Evolutionary conservation across 2,329 filamentous ascomycete genomes (phyloP).

Genomic region (Penicillium brasilianum): DNA sequence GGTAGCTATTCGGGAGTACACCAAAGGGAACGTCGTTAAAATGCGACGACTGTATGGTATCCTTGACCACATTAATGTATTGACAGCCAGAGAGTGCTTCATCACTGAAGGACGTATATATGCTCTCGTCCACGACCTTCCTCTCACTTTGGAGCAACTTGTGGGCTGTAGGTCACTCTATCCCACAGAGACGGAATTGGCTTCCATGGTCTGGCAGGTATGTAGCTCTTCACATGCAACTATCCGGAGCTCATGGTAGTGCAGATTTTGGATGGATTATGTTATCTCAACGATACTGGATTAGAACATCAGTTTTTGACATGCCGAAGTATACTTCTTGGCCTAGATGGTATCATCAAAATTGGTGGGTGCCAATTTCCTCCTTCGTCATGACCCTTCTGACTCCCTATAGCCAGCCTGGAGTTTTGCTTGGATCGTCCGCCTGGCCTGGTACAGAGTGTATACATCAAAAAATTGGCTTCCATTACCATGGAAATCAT

Average conservation of each 20-base stretch:
- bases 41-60: conserved; percentile 7
- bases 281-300: conserved; percentile 22
- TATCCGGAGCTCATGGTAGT: conserved; percentile 9
- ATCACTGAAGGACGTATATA: conserved; percentile 13
- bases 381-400: not conserved
- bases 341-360: conserved; percentile 32
- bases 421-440: conserved; percentile 21
- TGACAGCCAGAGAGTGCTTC: conserved; percentile 20
- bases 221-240: conserved; percentile 10
- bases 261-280: conserved; percentile 31
- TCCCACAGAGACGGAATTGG: conserved; percentile 25
- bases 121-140: conserved; percentile 22
- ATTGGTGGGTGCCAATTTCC: conserved; percentile 27
- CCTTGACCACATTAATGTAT: conserved; percentile 19
- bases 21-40: conserved; percentile 6
- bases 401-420: conserved; percentile 25
- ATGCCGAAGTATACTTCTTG: conserved; percentile 36
- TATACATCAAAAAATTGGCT: conserved; percentile 29
- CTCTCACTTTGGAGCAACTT: conserved; percentile 26
- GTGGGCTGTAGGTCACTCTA: conserved; percentile 19
- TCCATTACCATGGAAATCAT: conserved; percentile 41
- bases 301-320: conserved; percentile 33
- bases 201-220: conserved; percentile 22
- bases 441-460: conserved; percentile 18
- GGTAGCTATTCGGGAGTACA: conserved; percentile 19